Percentiles rank a stretch among this genome's conserved stretches.
These are phyloP conservation scores for Penicillium coffeae DNA, from an alignment of 495 filamentous ascomycete genomes.

Conservation along the genomic window DNA sequence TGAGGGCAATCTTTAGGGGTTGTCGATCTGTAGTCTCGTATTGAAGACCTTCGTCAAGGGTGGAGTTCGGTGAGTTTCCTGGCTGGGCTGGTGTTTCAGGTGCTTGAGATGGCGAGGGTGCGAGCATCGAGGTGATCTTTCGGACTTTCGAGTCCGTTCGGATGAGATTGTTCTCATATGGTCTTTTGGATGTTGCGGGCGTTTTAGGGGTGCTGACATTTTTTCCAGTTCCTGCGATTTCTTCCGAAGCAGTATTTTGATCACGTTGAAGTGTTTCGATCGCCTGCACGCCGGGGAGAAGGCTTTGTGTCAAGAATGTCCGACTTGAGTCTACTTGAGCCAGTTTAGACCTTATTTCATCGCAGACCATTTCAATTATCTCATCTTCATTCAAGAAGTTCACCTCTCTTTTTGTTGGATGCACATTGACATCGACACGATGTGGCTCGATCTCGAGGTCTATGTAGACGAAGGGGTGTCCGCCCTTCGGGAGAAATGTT, in stretches of 20 bases:
- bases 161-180: conserved; percentile 85
- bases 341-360: conserved; percentile 72
- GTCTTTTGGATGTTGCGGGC: conserved; percentile 49
- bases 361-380: conserved; percentile 84
- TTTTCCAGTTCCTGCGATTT: conserved; percentile 14
- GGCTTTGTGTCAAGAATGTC: conserved; percentile 88
- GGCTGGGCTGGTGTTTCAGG: conserved; percentile 11
- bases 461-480: conserved; percentile 91
- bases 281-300: conserved; percentile 62
- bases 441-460: conserved; percentile 91
- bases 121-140: conserved; percentile 95
- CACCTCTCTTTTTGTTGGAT: conserved; percentile 96
- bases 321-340: conserved; percentile 90
- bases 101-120: conserved; percentile 27
- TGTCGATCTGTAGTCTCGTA: conserved; percentile 72
- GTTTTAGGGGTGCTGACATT: conserved; percentile 28
- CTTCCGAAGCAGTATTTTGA: conserved; percentile 2
- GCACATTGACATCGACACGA: conserved; percentile 94
- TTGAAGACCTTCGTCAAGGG: conserved; percentile 49
- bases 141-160: conserved; percentile 85
- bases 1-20: conserved; percentile 62
- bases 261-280: conserved; percentile 30
- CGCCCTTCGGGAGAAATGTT: conserved; percentile 85
- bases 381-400: conserved; percentile 99
- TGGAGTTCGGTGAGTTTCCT: conserved; percentile 14